Evolutionary conservation across 2,329 filamentous ascomycete genomes (phyloP), one percentile per base, ranked within the genome.

Genomic region (Cercospora zeina): DNA sequence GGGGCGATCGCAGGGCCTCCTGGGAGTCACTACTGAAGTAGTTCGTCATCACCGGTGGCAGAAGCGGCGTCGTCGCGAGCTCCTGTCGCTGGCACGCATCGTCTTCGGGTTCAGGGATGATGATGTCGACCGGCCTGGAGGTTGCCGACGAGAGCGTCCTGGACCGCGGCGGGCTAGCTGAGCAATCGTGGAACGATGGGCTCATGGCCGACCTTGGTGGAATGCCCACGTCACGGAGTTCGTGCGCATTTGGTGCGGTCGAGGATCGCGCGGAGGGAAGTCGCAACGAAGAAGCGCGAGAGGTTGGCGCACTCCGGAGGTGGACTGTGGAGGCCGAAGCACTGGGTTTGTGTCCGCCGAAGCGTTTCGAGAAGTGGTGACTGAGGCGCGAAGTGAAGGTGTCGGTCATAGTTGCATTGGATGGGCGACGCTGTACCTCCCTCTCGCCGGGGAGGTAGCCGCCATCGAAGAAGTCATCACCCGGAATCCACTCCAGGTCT

Each of bases 61-160:
- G 82, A 7, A 97, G 82, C 39, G 93, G 93, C 2, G 93, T 97
- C 3, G 89, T 89, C 0, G 90, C 89, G 68, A 90, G 78, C 78
- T 86, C 74, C 78, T 87, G 78, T 78, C 86, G 76, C 77, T 79
- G 76, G 30, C 77, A 68, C 50, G 78, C 73, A 27, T 79, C 77
- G 2, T 84, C 75, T 69, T 85, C 55, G 6, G 63, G 57, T 16
- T 64, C 57, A 24, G 68, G 64, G 6, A 73, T 65, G 8, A 63
- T 63, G 16, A 72, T 70, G 8, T 70, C 68, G 10, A 67, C 58
- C 4, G 65, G 62, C 50, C 58, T 56, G 24, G 60, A 60, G 14
- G 56, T 61, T 3, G 59, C 62, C 24, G 56, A 60, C 51, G 66
- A 64, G 3, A 57, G 30, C 9, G 63, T 62, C 55, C 65, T 54